phyloP scores from a whole-genome alignment of 208 protist species.

The Crithidia fasciculata region DNA sequence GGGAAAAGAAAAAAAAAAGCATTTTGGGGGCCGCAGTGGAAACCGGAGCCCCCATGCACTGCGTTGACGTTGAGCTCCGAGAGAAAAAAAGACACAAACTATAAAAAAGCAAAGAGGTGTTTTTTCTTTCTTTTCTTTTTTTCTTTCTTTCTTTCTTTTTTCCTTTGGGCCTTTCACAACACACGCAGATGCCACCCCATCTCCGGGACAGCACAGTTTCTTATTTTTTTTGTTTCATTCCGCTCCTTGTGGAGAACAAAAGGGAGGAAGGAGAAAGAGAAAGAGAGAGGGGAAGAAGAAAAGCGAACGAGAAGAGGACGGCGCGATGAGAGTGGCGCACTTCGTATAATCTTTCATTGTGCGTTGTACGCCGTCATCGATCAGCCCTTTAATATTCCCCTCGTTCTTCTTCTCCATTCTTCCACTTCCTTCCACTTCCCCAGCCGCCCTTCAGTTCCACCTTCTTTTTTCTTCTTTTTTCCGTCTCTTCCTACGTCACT shows the following conservation, averaged over 20 bases:
- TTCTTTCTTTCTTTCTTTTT: slow-evolving; percentile 9
- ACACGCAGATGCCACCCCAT: not conserved
- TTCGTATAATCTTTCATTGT: too few species aligned
- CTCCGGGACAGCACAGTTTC: not conserved
- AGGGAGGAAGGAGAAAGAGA: slow-evolving; percentile 13
- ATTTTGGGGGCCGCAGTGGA: too few species aligned
- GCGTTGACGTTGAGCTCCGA: too few species aligned
- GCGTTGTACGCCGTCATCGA: not conserved
- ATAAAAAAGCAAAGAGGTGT: not conserved
- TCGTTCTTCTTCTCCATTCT: not conserved
- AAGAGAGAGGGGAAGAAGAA: not conserved
- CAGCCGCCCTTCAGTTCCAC: not conserved
- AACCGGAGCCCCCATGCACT: too few species aligned
- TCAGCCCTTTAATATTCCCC: not conserved
- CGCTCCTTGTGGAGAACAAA: slow-evolving; percentile 3
- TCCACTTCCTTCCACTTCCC: not conserved
- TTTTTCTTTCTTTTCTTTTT: slow-evolving; percentile 10
- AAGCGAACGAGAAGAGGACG: too few species aligned
- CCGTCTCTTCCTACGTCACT: slow-evolving; percentile 8
- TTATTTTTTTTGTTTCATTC: slow-evolving; percentile 18
- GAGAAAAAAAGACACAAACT: too few species aligned
- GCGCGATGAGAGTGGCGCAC: too few species aligned
- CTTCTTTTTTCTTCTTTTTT: not conserved
- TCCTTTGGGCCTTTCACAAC: not conserved
- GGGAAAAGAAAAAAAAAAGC: not conserved